Evolutionary conservation across 148 eudicot genomes (phyloP), one percentile per base, ranked within the genome.

Genomic region (Rhododendron henanense): DNA sequence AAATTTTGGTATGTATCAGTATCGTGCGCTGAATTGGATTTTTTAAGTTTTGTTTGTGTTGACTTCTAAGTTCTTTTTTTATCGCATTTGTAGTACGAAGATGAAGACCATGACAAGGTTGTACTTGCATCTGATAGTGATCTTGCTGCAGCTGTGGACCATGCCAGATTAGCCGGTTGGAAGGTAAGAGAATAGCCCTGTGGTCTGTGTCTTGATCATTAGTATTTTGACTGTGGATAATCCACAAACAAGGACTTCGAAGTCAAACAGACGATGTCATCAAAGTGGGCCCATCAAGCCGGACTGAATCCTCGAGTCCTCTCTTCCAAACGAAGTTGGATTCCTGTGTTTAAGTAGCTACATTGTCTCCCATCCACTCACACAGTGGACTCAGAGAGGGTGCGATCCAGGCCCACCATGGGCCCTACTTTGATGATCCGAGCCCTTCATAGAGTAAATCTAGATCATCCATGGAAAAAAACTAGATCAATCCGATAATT

Each of bases 71-170:
- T 82, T 86, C 80, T 57, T 28, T 67, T 35, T 44, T 65, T 25
- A 85, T 39, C 28, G 7, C 87, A 84, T 89, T 61, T 90, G 89
- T 84, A 97, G 99, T 97, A 95, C 89, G 98, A 97, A 91, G 99
- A 97, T 86, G 98, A 97, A 91, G 99, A 97, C 86, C 86, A 90
- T 55, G 99, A 97, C 88, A 90, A 87, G 87, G 98, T 97, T 61
- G 92, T 97, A 51, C 93, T 95, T 80, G 99, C 95, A 88, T 89
- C 95, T 13, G 96, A 97, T 85, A 80, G 93, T 87, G 99, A 97
- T 93, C 99, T 97, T 89, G 90, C 84, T 84, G 99, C 99, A 67
- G 99, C 99, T 79, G 93, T 97, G 35, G 99, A 97, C 48, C 99
- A 97, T 91, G 99, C 99, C 23, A 93, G 89, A 86, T 86, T 85